Evolutionary conservation across 2,329 filamentous ascomycete species (phyloP).

Genomic region (Aspergillus fumigatiaffinis): DNA sequence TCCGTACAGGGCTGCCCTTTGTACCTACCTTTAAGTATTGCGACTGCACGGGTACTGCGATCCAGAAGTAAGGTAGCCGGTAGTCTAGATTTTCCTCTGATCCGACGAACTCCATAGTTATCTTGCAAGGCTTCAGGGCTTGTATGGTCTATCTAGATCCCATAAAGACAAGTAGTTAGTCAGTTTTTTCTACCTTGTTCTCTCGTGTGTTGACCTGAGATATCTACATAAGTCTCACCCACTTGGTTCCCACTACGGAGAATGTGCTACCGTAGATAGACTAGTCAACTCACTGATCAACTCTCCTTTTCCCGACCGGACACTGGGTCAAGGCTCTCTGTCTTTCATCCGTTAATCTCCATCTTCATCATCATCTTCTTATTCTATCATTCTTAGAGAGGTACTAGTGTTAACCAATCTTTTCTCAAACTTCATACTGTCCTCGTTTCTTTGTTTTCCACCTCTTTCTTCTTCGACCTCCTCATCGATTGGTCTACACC

Average conservation of each 20-base stretch:
- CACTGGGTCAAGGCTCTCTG: background rate
- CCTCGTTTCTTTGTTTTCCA: constrained; percentile 3
- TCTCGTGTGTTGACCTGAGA: background rate
- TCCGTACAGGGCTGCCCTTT: too few relatives aligned
- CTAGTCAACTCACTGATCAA: background rate
- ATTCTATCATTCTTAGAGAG: constrained; percentile 6
- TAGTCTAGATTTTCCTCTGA: background rate
- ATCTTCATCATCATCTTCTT: constrained; percentile 4
- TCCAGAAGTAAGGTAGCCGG: background rate
- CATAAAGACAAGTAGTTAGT: background rate
- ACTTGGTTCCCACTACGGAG: background rate
- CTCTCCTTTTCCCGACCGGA: background rate
- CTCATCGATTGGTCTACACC: constrained; percentile 11
- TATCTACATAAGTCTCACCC: background rate
- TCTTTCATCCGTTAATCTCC: constrained; percentile 3
- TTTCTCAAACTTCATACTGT: constrained; percentile 7
- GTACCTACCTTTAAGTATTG: background rate
- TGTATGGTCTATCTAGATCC: background rate
- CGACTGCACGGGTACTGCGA: background rate
- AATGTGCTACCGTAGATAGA: background rate
- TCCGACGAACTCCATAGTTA: background rate
- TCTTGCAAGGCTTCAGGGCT: background rate
- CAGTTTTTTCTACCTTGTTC: background rate
- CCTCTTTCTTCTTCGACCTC: constrained; percentile 9
- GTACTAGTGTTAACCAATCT: background rate